A percentile compares a stretch with the other conserved stretches of the same genome.
These are phyloP conservation scores for Ogataea dorogensis DNA, from an alignment of 805 yeast genomes.

Conservation along the genomic window DNA sequence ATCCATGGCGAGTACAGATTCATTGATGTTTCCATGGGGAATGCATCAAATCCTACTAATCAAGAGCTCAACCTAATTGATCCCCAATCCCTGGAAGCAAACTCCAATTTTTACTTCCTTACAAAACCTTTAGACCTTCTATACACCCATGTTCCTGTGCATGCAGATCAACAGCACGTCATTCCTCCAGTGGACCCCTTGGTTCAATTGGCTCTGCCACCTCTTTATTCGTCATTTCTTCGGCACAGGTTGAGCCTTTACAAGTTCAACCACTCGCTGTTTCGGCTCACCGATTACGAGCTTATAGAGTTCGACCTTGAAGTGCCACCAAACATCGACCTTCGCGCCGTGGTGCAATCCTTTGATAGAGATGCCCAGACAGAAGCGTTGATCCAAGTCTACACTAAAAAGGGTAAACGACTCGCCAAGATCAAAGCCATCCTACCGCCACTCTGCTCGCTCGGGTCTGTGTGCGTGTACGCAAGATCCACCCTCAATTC, in stretches of 20 bases:
- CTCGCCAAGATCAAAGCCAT: conserved; percentile 77
- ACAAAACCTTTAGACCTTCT: conserved; percentile 72
- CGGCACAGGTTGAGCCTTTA: conserved; percentile 54
- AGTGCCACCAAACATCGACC: conserved; percentile 69
- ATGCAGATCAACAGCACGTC: conserved; percentile 78
- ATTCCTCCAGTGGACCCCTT: conserved; percentile 79
- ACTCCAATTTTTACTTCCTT: conserved; percentile 60
- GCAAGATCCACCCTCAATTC: conserved; percentile 35
- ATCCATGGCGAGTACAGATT: conserved; percentile 77
- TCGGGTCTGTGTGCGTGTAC: conserved; percentile 75
- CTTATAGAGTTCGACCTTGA: conserved; percentile 73
- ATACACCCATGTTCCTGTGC: conserved; percentile 83
- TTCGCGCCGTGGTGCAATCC: conserved; percentile 55
- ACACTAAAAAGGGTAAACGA: conserved; percentile 64
- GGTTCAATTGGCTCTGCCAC: conserved; percentile 77
- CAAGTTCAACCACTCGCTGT: conserved; percentile 74
- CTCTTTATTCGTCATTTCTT: conserved; percentile 81
- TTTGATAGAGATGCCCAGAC: conserved; percentile 37
- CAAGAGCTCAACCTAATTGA: conserved; percentile 40
- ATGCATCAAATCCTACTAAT: conserved; percentile 51
- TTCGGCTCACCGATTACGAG: conserved; percentile 72
- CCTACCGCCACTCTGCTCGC: conserved; percentile 63
- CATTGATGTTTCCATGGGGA: conserved; percentile 70
- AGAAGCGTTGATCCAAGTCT: conserved; percentile 74
- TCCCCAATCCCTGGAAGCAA: conserved; percentile 19